Base-by-base conservation (phyloP, 140 eudicot genomes). In the Senecio squalidus region DNA sequence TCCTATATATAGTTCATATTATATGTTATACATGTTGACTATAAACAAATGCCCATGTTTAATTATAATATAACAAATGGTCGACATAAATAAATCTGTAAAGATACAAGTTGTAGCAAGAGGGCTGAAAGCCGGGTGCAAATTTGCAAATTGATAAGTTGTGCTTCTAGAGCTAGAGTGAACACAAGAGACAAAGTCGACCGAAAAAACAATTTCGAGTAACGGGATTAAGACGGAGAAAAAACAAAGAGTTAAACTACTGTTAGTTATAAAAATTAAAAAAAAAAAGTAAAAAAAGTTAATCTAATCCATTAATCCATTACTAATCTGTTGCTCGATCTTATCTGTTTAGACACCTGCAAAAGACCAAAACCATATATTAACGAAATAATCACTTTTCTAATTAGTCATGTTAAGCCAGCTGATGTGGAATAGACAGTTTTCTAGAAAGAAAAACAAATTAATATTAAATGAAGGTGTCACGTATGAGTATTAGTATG, bases 121-220 rank as follows among this genome's bases (percentile, higher is more conserved):
- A 28, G 54, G 74, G 68, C 67, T 40, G 26, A 49, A 55, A 60
- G 60, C n/a, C n/a, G 54, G 55, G 15, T n/a, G n/a, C n/a, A n/a
- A n/a, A n/a, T n/a, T n/a, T 40, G 62, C 46, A 51, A 44, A 62
- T 63, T 64, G 53, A 63, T 56, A 64, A 45, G 72, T 23, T 40
- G 22, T 64, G 72, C 61, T 72, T 72, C 72, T 72, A 72, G 77
- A 72, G 24, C n/a, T n/a, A 54, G 52, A 31, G 75, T 36, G 3
- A 6, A 67, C 38, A 52, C 5, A 24, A 24, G 39, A 16, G 4
- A 31, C 31, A 31, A 16, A 62, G 53, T 17, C 44, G 54, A 31
- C 30, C 44, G 29, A 52, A n/a, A 22, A 51, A 21, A 70, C n/a
- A n/a, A n/a, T n/a, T n/a, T n/a, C n/a, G n/a, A n/a, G n/a, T n/a